Base-by-base conservation (phyloP, 2,329 filamentous ascomycete species). In the Dothideomycetes sp. region DNA sequence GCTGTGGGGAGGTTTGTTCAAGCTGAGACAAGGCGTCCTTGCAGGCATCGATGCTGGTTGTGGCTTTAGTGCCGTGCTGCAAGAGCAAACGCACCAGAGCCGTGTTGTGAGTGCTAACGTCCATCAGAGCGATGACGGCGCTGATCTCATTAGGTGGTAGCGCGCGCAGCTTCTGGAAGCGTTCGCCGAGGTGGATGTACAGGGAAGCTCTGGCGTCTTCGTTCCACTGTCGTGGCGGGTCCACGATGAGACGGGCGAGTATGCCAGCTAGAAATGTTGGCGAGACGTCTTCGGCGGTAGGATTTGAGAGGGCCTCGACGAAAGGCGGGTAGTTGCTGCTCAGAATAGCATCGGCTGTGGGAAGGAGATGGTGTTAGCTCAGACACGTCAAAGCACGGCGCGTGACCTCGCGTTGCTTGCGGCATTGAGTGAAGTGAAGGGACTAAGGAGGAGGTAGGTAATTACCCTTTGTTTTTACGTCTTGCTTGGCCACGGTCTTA, bases 341-440 rank as follows among this genome's bases (percentile, higher is more conserved):
- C 19, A 95, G 69, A 44, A 95, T 88, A n/a, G 84, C 82, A 61
- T 94, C 87, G 51, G 87, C 89, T 95, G 53, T 37, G n/a, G n/a
- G n/a, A n/a, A n/a, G n/a, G n/a, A n/a, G n/a, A n/a, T n/a, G n/a
- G n/a, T n/a, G n/a, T n/a, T n/a, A n/a, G n/a, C n/a, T n/a, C n/a
- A n/a, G n/a, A n/a, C n/a, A n/a, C n/a, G n/a, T n/a, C n/a, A n/a
- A n/a, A n/a, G n/a, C n/a, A n/a, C n/a, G n/a, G n/a, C n/a, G n/a
- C n/a, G n/a, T n/a, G n/a, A n/a, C n/a, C n/a, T n/a, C n/a, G n/a
- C n/a, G n/a, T n/a, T n/a, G n/a, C n/a, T n/a, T n/a, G n/a, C n/a
- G n/a, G n/a, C n/a, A n/a, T n/a, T n/a, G 22, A 24, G 22, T 11
- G 22, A 24, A 7, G 22, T 17, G 20, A 39, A 18, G 7, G 11